These are phyloP conservation scores for Heterobasidion annosum DNA, from an alignment of 1,284 basidiomycete genomes.

Conservation along the genomic window DNA sequence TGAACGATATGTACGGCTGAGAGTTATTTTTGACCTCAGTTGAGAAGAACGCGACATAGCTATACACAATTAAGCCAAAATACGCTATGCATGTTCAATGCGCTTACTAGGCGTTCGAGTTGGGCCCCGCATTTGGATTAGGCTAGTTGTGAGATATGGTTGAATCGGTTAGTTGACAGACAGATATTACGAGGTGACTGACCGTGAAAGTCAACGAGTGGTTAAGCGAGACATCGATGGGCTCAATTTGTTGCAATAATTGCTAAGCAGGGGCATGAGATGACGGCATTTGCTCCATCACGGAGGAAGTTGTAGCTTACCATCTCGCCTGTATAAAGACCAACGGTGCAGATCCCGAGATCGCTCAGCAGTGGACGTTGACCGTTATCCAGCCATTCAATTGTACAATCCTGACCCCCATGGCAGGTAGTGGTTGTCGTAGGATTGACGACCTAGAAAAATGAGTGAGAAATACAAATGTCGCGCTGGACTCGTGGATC, in stretches of 20 bases:
- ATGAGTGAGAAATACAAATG: neutral
- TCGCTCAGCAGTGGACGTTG: slow-evolving; percentile 32
- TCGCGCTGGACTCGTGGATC: no score
- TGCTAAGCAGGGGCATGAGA: slow-evolving; percentile 21
- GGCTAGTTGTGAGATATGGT: slow-evolving; percentile 15
- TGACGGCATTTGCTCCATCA: neutral
- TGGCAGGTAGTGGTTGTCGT: slow-evolving; percentile 30
- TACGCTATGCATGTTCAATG: slow-evolving; percentile 1
- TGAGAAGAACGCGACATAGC: slow-evolving; percentile 52
- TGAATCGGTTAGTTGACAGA: neutral
- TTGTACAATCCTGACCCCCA: slow-evolving; percentile 40
- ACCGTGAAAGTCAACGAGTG: slow-evolving; percentile 30
- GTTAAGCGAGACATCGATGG: slow-evolving; percentile 26
- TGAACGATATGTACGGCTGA: slow-evolving; percentile 34
- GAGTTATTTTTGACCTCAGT: slow-evolving; percentile 27
- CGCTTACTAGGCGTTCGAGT: slow-evolving; percentile 44
- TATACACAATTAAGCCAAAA: slow-evolving; percentile 13
- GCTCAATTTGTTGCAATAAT: slow-evolving; percentile 39
- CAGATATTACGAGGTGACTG: neutral
- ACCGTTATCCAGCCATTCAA: slow-evolving; percentile 59
- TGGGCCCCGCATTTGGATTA: slow-evolving; percentile 37
- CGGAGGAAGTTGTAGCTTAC: slow-evolving; percentile 23
- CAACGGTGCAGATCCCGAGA: slow-evolving; percentile 43
- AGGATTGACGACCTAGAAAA: slow-evolving; percentile 24
- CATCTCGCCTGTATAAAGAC: slow-evolving; percentile 42